Evolutionary conservation across 2,329 filamentous ascomycete genomes (phyloP), one percentile per base, ranked within the genome.

Genomic region (Monilinia fructigena): DNA sequence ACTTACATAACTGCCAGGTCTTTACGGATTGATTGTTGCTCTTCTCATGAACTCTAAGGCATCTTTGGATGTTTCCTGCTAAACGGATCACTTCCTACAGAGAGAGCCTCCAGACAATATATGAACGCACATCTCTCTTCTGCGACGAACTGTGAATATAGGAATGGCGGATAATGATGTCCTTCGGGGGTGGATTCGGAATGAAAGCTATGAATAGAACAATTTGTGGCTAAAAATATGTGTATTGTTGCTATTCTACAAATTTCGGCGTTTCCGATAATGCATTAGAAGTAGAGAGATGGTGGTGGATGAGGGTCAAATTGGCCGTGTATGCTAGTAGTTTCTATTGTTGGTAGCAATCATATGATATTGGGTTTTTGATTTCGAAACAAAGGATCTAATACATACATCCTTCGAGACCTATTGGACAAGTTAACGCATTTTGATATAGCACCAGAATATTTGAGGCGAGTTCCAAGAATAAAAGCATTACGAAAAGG

Each of bases 21-120:
- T 99, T 68, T 99, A 99, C 83, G 95, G 95, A 80, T 86, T 99
- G 77, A 99, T 99, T 79, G 95, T 99, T 74, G 95, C 95, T 72
- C 90, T 99, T 77, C 89, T 99, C 78, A 99, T 99, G 96, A 99
- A 98, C 91, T 96, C 95, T 68, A 96, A 95, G 84, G 91, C 90
- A 50, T 81, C 81, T 68, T 81, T 87, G 74, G 85, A 88, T 75
- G 84, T 83, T 74, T 78, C 73, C 68, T 93, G 90, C 80, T 87
- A 86, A 82, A 68, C 55, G 54, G 45, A 52, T 55, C 62, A 55
- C 35, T 42, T 50, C 63, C 48, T 62, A 68, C 65, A 69, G 70
- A 70, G 72, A 73, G 73, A 70, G 69, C 66, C 71, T 63, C 67
- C 50, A 63, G 72, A 72, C 70, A 75, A 75, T 62, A 63, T 65